phyloP scores from a whole-genome alignment of 352 stramenopile genomes.

The Phytophthora rubi region DNA sequence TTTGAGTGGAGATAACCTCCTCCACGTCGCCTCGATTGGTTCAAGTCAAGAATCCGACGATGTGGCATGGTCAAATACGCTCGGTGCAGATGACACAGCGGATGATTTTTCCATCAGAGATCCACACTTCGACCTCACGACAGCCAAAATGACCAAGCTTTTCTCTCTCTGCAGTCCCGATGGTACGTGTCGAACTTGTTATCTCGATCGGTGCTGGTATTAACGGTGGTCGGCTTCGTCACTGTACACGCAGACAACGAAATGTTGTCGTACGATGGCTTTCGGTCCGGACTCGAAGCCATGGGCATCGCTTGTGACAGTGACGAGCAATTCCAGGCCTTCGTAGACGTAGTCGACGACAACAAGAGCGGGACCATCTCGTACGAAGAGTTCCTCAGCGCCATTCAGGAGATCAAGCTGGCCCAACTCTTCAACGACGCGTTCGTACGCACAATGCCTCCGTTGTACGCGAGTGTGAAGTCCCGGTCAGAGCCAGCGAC shows the following conservation, averaged over 20 bases:
- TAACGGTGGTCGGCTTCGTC: background rate
- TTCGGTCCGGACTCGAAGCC: constrained; percentile 58
- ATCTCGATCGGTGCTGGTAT: background rate
- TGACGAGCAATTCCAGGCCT: constrained; percentile 58
- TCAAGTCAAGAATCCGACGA: constrained; percentile 1
- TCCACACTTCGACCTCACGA: constrained; percentile 17
- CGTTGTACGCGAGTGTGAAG: constrained; percentile 5
- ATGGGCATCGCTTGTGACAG: constrained; percentile 68
- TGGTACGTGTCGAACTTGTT: constrained; percentile 22
- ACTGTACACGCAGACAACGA: constrained; percentile 30
- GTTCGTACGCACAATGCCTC: constrained; percentile 46
- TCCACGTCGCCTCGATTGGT: constrained; percentile 44
- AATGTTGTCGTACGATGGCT: constrained; percentile 66
- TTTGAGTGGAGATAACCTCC: constrained; percentile 48
- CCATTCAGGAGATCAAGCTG: constrained; percentile 85
- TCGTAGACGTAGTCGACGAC: constrained; percentile 76
- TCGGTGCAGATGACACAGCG: constrained; percentile 1
- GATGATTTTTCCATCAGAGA: constrained; percentile 16
- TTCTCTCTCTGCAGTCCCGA: constrained; percentile 60
- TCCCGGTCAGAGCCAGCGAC: constrained; percentile 10
- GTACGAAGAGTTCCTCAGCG: constrained; percentile 77
- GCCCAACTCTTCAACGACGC: constrained; percentile 73
- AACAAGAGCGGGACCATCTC: constrained; percentile 76
- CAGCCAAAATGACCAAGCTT: constrained; percentile 31
- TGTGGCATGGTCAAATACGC: constrained; percentile 8